Base-by-base conservation (phyloP, 2,329 filamentous ascomycete species). In the Thielaviopsis ethacetica region DNA sequence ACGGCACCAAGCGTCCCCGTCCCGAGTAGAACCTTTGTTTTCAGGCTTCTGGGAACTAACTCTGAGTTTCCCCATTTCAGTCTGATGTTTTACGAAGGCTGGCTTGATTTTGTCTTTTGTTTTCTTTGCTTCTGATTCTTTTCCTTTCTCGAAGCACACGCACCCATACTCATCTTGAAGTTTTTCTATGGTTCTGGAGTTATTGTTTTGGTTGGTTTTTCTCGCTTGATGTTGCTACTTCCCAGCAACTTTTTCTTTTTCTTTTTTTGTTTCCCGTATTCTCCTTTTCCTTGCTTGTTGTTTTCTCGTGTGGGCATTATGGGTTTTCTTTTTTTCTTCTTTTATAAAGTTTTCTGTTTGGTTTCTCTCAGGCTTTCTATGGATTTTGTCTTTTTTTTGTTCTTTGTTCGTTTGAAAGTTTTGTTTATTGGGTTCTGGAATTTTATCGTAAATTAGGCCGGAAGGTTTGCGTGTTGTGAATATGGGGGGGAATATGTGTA, bases 1-100 rank as follows among this genome's bases (percentile, higher is more conserved):
- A 91, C 65, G 86, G 86, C 30, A 83, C 84, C 3, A 93, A 93
- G 73, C 78, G 88, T 64, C 84, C 86, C 64, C 80, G 88, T 63
- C 86, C 86, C 62, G 88, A 91, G 68, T 78, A 75, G 69, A 60
- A 19, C 6, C 47, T 6, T 19, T 47, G 2, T 19, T 17, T 21
- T 41, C 12, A 15, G 19, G 21, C 3, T n/a, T 49, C 47, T 52
- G 19, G 30, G n/a, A 19, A 24, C 30, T 5, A 10, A 9, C 7
- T 34, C 30, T 10, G 30, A 9, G 30, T 34, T 34, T 34, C 9
- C 9, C 9, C 9, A 9, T 27, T 2, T 34, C 10, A 34, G 30
- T 12, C 30, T 34, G 30, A 9, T 12, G 5, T 34, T 12, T 12
- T 34, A 34, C 30, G 30, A 34, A 34, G 10, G 2, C 30, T 2